Evolutionary conservation across 192 early-diverging fungal species (phyloP), one percentile per base, ranked within the genome.

Genomic region (Coemansia sp.): DNA sequence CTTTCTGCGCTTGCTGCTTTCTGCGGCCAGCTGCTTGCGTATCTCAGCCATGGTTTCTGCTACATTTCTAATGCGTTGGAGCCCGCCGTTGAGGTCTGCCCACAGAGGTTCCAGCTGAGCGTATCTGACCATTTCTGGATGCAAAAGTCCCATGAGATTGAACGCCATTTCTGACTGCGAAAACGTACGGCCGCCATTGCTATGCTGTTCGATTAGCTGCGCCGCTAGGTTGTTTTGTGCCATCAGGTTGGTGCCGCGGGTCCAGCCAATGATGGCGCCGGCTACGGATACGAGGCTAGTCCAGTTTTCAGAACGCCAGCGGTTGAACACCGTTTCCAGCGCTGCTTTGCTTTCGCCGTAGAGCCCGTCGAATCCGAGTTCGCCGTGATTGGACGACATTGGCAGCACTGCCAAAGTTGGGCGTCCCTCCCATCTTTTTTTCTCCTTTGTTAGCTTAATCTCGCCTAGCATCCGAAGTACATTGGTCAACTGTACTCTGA

Each of bases 211-310:
- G 20, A 95, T 85, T 36, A 86, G 86, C 66, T 92, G 87, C 7
- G 94, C 91, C 57, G 96, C 88, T 32, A 90, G 83, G 84, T 98
- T 94, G 86, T 95, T 96, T 64, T 84, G 83, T 20, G 85, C 87
- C 96, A 98, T 98, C 62, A 98, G 85, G 28, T 93, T 93, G 42
- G 96, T 98, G 62, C 94, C 94, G 73, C 96, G 90, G 49, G 96
- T 98, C 96, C 96, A 98, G 57, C 96, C 96, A 79, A 98, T 96
- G 57, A 93, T 88, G 48, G 96, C 94, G 64, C 94, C 96, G 48
- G 91, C 86, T 30, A 98, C 90, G 32, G 88, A 83, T 48, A 98
- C 75, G 77, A 92, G 91, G 63, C 84, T 77, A 63, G 86, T 87
- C 96, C 96, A 98, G 42, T 73, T 77, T 49, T 98, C 96, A 32